phyloP scores from a whole-genome alignment of 2,329 filamentous ascomycete species.

The Arthrobotrys megalospora region DNA sequence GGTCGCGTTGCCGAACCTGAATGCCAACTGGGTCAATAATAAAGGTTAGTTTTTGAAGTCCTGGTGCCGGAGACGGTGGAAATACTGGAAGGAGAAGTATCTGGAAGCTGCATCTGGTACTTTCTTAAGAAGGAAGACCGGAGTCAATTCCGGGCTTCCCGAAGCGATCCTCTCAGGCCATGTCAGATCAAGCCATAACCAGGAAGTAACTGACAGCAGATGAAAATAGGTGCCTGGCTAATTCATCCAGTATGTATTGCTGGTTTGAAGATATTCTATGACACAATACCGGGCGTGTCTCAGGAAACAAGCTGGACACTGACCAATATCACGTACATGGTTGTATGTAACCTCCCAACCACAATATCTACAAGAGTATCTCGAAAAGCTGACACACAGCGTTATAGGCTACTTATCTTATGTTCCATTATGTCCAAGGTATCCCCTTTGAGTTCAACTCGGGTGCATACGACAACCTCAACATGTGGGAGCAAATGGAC shows the following conservation, averaged over 20 bases:
- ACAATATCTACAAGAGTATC: not conserved
- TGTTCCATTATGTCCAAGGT: slow-evolving; percentile 99
- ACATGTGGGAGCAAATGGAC: slow-evolving; percentile 99
- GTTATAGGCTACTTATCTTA: slow-evolving; percentile 85
- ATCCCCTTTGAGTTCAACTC: slow-evolving; percentile 99
- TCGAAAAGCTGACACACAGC: not conserved
- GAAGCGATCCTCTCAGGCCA: not conserved
- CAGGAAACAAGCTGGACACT: slow-evolving; percentile 99
- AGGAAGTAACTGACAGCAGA: slow-evolving; percentile 32
- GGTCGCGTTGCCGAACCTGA: slow-evolving; percentile 92
- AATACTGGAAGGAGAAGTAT: not conserved
- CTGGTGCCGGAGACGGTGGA: slow-evolving; percentile 16
- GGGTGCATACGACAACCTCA: slow-evolving; percentile 98
- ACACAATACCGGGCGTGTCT: slow-evolving; percentile 94
- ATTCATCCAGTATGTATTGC: slow-evolving; percentile 96
- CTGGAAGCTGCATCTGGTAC: not conserved
- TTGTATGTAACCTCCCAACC: slow-evolving; percentile 67
- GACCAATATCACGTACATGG: slow-evolving; percentile 99
- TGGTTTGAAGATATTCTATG: slow-evolving; percentile 94
- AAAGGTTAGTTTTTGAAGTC: slow-evolving; percentile 80
- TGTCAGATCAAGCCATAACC: not conserved
- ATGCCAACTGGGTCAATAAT: slow-evolving; percentile 98
- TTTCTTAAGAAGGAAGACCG: not conserved
- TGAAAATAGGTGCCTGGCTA: slow-evolving; percentile 86
- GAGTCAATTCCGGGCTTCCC: slow-evolving; percentile 19